These are phyloP conservation scores for Magnaporthales sp. DNA, from an alignment of 2,329 filamentous ascomycete species.

Conservation along the genomic window DNA sequence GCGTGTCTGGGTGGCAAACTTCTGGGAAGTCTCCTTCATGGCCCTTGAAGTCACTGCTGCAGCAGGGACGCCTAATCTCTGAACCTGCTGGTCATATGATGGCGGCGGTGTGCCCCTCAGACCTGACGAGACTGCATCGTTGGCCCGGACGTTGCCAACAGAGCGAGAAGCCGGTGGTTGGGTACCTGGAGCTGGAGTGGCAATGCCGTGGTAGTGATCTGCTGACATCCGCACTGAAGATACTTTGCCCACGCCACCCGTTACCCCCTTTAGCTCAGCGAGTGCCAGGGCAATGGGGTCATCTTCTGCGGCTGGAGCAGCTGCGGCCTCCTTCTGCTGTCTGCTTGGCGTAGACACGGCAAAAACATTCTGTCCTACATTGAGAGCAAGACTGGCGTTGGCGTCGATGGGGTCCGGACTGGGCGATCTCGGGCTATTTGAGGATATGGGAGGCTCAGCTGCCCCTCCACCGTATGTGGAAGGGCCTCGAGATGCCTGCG, in stretches of 20 bases:
- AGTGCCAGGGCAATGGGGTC: slow-evolving; percentile 91
- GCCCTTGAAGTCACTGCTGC: slow-evolving; percentile 87
- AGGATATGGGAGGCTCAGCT: slow-evolving; percentile 22
- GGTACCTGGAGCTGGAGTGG: slow-evolving; percentile 62
- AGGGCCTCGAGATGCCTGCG: slow-evolving; percentile 15
- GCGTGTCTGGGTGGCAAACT: slow-evolving; percentile 75
- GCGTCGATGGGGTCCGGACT: slow-evolving; percentile 87
- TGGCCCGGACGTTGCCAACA: slow-evolving; percentile 25
- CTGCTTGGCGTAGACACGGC: slow-evolving; percentile 75
- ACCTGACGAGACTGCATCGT: slow-evolving; percentile 39
- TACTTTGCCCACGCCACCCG: slow-evolving; percentile 62
- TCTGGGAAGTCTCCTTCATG: slow-evolving; percentile 92
- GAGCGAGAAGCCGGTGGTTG: slow-evolving; percentile 32
- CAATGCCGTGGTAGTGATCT: slow-evolving; percentile 88
- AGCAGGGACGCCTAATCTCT: slow-evolving; percentile 77
- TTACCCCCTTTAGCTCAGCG: slow-evolving; percentile 82
- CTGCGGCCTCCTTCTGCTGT: slow-evolving; percentile 30
- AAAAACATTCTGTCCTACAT: slow-evolving; percentile 93
- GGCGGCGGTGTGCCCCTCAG: slow-evolving; percentile 75
- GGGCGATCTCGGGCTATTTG: slow-evolving; percentile 28
- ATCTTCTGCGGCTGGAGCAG: slow-evolving; percentile 45
- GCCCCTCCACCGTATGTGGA: slow-evolving; percentile 11
- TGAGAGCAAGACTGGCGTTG: slow-evolving; percentile 84
- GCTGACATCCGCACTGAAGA: slow-evolving; percentile 80
- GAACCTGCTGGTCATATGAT: slow-evolving; percentile 71